Evolutionary conservation across 164 flowering plant species (phyloP).

Genomic region (Vitis rotundifolia): DNA sequence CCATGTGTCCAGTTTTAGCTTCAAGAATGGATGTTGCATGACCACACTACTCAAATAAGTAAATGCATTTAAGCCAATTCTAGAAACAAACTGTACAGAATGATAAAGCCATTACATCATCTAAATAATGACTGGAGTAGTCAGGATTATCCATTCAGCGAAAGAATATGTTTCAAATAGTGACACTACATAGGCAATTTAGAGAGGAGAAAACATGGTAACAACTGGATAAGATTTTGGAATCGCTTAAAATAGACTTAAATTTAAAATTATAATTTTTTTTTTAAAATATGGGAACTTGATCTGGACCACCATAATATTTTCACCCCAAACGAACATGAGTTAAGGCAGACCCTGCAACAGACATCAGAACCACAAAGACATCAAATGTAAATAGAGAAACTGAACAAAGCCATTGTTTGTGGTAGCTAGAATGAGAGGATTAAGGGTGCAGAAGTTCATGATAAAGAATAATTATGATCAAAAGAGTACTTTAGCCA

Average conservation of each 20-base stretch:
- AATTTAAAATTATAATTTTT: not conserved
- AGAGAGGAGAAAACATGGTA: not conserved
- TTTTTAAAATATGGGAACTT: not conserved
- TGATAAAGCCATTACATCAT: too few relatives aligned
- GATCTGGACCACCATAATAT: not conserved
- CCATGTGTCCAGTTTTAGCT: not conserved
- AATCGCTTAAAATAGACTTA: not conserved
- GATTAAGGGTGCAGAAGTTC: not conserved
- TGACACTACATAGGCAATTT: too few relatives aligned
- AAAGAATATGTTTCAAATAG: too few relatives aligned
- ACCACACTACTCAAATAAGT: too few relatives aligned
- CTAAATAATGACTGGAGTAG: too few relatives aligned
- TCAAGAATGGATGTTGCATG: not conserved
- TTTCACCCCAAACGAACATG: too few relatives aligned
- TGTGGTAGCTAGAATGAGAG: not conserved
- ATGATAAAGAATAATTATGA: not conserved
- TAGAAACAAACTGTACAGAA: too few relatives aligned
- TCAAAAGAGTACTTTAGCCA: constrained; percentile 77
- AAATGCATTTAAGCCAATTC: too few relatives aligned
- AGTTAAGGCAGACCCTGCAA: not conserved
- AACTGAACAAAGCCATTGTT: not conserved
- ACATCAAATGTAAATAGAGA: not conserved
- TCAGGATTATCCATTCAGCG: too few relatives aligned
- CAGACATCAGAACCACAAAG: not conserved
- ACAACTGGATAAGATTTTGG: not conserved